Evolutionary conservation across 441 rosid species (phyloP), one percentile per base, ranked within the genome.

Genomic region (Gossypium trilobum): DNA sequence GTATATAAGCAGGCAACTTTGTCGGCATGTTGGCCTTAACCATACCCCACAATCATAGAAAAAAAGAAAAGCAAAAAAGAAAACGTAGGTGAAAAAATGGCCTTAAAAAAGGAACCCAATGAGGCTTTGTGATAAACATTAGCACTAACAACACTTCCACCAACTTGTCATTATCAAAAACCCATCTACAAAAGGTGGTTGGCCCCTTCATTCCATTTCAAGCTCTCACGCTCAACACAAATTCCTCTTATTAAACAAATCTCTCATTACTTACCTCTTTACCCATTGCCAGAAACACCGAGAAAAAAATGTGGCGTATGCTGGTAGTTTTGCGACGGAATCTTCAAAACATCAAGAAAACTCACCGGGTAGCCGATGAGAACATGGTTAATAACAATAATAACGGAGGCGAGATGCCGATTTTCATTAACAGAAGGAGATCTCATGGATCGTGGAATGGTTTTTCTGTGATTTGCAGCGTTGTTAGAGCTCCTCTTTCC

Each of bases 311-410:
- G 97, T 78, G 78, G 79, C 85, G 76, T 48, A 71, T 81, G 77
- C 65, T 88, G 72, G 80, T 78, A 1, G 59, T 77, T 4, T 17
- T 87, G 56, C 59, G 81, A 44, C 62, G 83, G 74, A 81, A 80
- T 77, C 76, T 85, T 60, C 84, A 81, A 33, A 86, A 81, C 73
- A 77, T 78, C 20, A 65, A 82, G 76, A 92, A 90, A 81, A 85
- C 89, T 67, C 83, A 82, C 0, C 78, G 89, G 7, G 97, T 92
- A 7, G 93, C 87, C 0, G 97, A 92, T 4, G 97, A 92, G 78
- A 88, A 76, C 80, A 71, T 87, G 78, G 36, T 76, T 6, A 19
- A 39, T 5, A 22, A 11, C 10, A 67, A 71, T 0, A 78, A n/a
- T 4, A 71, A 74, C 68, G 86, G 57, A 17, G 75, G 48, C 68